Base-by-base conservation (phyloP, 2,329 filamentous ascomycete species). In the Cladosporium oxysporum region DNA sequence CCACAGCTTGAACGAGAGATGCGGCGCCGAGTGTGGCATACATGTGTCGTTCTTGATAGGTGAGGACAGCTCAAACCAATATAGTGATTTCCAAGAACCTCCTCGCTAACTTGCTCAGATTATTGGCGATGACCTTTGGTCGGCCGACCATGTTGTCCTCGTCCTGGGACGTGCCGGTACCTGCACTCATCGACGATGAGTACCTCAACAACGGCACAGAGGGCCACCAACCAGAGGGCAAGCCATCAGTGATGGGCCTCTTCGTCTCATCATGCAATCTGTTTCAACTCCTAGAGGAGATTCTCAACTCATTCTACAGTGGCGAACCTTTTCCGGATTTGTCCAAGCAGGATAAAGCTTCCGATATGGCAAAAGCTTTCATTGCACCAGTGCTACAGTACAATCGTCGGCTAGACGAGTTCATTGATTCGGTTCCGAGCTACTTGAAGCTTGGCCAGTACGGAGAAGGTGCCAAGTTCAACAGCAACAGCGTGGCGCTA, bases 1-100 rank as follows among this genome's bases (percentile, higher is more conserved):
- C 80, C 83, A 0, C 85, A 87, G 0, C 89, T 89, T 70, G 87
- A 90, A 71, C 85, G 84, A 2, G 87, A 91, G 72, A 90, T 90
- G 81, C 83, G 88, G n/a, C 80, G 88, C 52, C 81, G 88, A 7
- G 80, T 90, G 23, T 91, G 88, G 88, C 71, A 73, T 57, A 70
- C 70, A 5, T 73, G 70, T 35, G 66, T 73, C 31, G 65, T 69
- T 60, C 68, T 72, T 12, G 71, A 71, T 89, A 87, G 87, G 83
- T 62, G 14, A 62, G 60, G 7, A 23, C 87, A 16, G 14, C 26
- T 31, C 28, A 12, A n/a, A n/a, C 3, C 28, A 31, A 31, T 1
- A 28, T 18, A 11, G 5, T 31, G 23, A 8, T 29, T 7, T 4
- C 14, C 18, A 5, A 7, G 21, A 26, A 37, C 14, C 7, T 8